Percentiles rank a stretch among this genome's conserved stretches.
These are phyloP conservation scores for Hypoxylon fuscum DNA, from an alignment of 495 filamentous ascomycete genomes.

Conservation along the genomic window DNA sequence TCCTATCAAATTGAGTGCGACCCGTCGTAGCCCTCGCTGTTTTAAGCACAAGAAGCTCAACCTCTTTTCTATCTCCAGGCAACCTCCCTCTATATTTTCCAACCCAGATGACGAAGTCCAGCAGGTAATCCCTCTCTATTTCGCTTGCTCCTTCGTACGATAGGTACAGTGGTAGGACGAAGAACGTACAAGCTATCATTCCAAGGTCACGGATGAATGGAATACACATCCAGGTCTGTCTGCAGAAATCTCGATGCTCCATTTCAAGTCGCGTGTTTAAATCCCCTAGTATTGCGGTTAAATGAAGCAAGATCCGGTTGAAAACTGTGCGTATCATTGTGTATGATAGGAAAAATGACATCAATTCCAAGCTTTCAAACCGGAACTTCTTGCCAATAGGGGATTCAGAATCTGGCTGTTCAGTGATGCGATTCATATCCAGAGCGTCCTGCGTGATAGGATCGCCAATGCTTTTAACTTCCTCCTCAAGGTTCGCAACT, in stretches of 20 bases:
- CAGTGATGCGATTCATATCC: not conserved
- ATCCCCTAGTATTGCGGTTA: not conserved
- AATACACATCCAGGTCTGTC: constrained; percentile 25
- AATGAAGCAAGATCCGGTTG: constrained; percentile 15
- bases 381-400: constrained; percentile 20
- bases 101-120: constrained; percentile 12
- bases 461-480: constrained; percentile 6
- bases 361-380: constrained; percentile 14
- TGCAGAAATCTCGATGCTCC: constrained; percentile 10
- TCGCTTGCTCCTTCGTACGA: constrained; percentile 23
- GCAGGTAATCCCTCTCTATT: constrained; percentile 22
- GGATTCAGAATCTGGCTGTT: constrained; percentile 4
- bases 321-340: constrained; percentile 18
- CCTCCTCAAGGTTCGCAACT: not conserved
- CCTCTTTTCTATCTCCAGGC: not conserved
- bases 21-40: constrained; percentile 19
- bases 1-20: not conserved
- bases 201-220: constrained; percentile 20
- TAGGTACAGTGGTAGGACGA: not conserved
- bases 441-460: constrained; percentile 1
- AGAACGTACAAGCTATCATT: not conserved
- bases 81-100: constrained; percentile 7
- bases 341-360: constrained; percentile 21
- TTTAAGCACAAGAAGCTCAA: constrained; percentile 12
- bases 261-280: constrained; percentile 4